Conservation (phyloP, 495 filamentous ascomycete species). For the Aspergillus incahuasiensis region DNA sequence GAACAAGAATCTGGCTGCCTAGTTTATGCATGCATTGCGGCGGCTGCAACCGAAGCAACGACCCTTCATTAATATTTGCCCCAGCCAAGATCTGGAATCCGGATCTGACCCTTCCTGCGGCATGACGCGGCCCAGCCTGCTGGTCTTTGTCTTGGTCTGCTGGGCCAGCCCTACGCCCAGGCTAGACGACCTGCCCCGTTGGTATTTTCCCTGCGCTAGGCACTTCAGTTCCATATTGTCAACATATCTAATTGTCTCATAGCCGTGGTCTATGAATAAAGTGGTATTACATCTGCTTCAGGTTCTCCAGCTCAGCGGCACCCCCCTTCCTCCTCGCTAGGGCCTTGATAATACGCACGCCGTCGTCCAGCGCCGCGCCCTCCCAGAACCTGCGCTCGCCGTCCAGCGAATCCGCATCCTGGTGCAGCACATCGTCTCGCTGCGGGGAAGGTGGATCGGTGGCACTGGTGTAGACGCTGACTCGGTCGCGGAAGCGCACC, state of each 20-base stretch:
- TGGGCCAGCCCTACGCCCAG: not conserved
- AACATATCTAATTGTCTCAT: too few species aligned
- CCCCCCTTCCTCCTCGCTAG: not conserved
- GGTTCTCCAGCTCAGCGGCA: too few species aligned
- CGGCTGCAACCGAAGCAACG: not conserved
- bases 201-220: too few species aligned
- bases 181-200: too few species aligned
- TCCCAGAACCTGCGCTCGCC: conserved; percentile 36
- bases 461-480: conserved; percentile 30
- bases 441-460: conserved; percentile 8
- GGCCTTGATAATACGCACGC: conserved; percentile 1
- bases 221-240: too few species aligned
- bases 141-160: too few species aligned
- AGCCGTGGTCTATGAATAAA: too few species aligned
- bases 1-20: not conserved
- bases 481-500: conserved; percentile 38
- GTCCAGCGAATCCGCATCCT: conserved; percentile 23
- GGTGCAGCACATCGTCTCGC: conserved; percentile 18
- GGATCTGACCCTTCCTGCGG: not conserved
- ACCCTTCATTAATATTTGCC: not conserved
- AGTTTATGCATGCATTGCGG: not conserved
- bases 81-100: not conserved
- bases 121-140: not conserved
- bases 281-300: conserved; percentile 2
- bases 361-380: not conserved